Evolutionary conservation across 371 early-diverging fungal genomes (phyloP), one percentile per base, ranked within the genome.

Genomic region (Dinochytrium kinnereticum): DNA sequence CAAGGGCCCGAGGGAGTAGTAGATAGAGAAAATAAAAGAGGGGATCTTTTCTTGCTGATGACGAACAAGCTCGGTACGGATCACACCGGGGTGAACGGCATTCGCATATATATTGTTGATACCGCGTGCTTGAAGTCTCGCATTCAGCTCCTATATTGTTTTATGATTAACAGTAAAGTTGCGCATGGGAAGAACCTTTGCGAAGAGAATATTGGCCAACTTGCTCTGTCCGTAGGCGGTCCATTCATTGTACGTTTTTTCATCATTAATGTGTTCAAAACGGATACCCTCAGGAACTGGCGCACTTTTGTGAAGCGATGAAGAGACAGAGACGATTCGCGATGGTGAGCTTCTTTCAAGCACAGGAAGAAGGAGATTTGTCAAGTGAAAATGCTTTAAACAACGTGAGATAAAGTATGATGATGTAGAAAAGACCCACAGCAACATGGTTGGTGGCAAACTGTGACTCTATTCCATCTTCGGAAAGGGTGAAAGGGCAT

Each of bases 361-460:
- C n/a, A n/a, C n/a, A n/a, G n/a, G n/a, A n/a, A n/a, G n/a, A n/a
- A n/a, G n/a, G n/a, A n/a, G n/a, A n/a, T n/a, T n/a, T n/a, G n/a
- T n/a, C n/a, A n/a, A n/a, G n/a, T n/a, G n/a, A n/a, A n/a, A n/a
- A n/a, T n/a, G n/a, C n/a, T n/a, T n/a, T n/a, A n/a, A n/a, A n/a
- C 24, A 53, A 1, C 67, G 71, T 51, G 67, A 71, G 74, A 24
- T 72, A 49, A 0, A 80, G 59, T 24, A 37, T 21, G 34, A 21
- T 61, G n/a, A 76, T 76, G 17, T 79, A 67, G 0, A 74, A 39
- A 37, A 73, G 73, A 74, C 73, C 78, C 31, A 64, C 95, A 36
- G 95, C 79, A 69, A 94, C 94, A 81, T 96, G n/a, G n/a, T n/a
- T 95, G 50, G 87, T 88, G 1, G 87, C 92, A 69, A 91, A 90